Evolutionary conservation across 208 protist species (phyloP).

Genomic region (Acanthamoeba royreba): DNA sequence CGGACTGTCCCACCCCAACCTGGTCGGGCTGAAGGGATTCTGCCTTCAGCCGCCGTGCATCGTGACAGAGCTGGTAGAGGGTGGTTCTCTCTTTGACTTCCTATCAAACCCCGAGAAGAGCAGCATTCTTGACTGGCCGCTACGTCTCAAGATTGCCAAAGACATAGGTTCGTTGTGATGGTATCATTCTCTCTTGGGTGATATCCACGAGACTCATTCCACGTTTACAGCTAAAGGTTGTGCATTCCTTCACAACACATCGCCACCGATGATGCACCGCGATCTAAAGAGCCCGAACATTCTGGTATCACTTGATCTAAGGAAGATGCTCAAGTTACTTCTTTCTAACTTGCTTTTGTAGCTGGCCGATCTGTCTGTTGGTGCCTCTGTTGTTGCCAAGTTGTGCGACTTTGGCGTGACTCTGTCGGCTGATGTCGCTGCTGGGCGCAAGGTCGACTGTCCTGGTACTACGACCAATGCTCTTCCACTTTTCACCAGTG

Average conservation of each 20-base stretch:
- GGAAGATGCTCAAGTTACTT: too few relatives aligned
- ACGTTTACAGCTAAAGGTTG: background rate
- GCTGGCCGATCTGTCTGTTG: background rate
- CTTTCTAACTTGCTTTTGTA: too few relatives aligned
- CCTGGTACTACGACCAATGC: background rate
- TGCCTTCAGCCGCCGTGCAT: background rate
- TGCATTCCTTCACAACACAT: conserved; percentile 4
- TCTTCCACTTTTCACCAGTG: too few relatives aligned
- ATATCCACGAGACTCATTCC: background rate
- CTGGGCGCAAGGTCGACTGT: background rate
- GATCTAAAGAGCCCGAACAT: background rate
- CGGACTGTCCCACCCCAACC: background rate
- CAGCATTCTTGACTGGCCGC: background rate
- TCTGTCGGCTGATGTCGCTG: background rate
- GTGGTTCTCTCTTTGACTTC: conserved; percentile 1
- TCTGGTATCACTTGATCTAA: too few relatives aligned
- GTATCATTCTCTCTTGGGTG: background rate
- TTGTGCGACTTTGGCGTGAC: background rate
- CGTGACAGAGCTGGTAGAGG: background rate
- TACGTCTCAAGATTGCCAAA: conserved; percentile 31
- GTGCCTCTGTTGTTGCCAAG: background rate
- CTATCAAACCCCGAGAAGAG: background rate
- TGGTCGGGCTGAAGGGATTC: background rate
- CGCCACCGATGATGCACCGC: background rate
- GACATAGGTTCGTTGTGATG: background rate